Evolutionary conservation across 306 rosid genomes (phyloP).

Genomic region (Hippophae rhamnoides): DNA sequence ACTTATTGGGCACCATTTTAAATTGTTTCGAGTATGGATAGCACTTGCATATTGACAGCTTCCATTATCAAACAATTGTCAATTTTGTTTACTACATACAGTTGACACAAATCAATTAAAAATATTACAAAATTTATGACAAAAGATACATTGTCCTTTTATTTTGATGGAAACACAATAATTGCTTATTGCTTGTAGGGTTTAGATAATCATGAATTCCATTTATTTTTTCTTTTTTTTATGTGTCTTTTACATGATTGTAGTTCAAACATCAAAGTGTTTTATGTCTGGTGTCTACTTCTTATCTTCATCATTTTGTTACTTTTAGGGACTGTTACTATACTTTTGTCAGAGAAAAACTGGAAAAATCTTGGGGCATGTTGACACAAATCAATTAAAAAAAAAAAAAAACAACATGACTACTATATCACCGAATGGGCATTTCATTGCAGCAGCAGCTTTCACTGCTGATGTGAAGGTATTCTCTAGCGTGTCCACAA

Average conservation of each 20-base stretch:
- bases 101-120: no score
- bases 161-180: constrained; percentile 76
- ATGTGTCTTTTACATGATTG: background rate
- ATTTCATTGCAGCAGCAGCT: constrained; percentile 98
- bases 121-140: constrained; percentile 68
- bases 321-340: constrained; percentile 70
- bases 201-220: constrained; percentile 18
- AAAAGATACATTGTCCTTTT: constrained; percentile 59
- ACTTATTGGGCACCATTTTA: no score
- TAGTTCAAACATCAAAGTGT: background rate
- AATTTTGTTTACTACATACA: no score
- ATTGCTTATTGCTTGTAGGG: constrained; percentile 95
- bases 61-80: no score
- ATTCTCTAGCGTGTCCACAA: constrained; percentile 4
- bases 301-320: constrained; percentile 18
- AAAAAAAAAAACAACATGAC: constrained; percentile 72
- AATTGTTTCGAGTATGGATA: no score
- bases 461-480: constrained; percentile 99
- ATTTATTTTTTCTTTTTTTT: no score
- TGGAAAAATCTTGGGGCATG: constrained; percentile 78
- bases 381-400: constrained; percentile 90
- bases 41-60: no score
- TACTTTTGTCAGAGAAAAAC: constrained; percentile 92
- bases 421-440: constrained; percentile 88
- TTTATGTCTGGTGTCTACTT: background rate